Evolutionary conservation across 2,329 filamentous ascomycete species (phyloP), one percentile per base, ranked within the genome.

Genomic region (Hymenoscyphus fructigenus): DNA sequence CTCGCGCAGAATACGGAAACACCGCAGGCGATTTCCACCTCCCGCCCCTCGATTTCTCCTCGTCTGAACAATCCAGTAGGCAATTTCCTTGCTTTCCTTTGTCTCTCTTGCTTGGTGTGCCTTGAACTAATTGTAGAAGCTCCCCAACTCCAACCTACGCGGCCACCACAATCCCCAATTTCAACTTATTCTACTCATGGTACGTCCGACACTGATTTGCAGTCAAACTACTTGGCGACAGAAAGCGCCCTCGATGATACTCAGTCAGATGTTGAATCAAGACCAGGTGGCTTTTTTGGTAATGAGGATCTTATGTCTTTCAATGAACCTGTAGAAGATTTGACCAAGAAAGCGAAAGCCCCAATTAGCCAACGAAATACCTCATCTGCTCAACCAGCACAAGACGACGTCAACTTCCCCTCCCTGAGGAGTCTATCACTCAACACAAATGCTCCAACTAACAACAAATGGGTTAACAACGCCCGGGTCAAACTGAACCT

Each of bases 1-100:
- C 57, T 41, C 61, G 56, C 56, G 32, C 53, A 3, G 59, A 58
- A 12, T 64, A 60, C 34, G 62, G 66, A 17, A 32, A 53, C 23
- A 58, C 64, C n/a, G 36, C 59, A 34, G 58, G 60, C 15, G 57
- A 62, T 26, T 63, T 65, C 32, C n/a, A 4, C n/a, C 29, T 20
- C 2, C 20, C 17, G 12, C 41, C n/a, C 38, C 23, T 60, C 15
- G 10, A 26, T 28, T 23, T 28, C 20, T 26, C 20, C 20, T 53
- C 47, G 17, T 53, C 47, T 14, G 23, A 10, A 23, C 47, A 23
- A 53, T 10, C 20, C 47, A 53, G 47, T 53, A 26, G 15, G 20
- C 5, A 38, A 4, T 38, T 38, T 38, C 34, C 12, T 17, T 17
- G 36, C 17, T 5, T 38, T 17, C 3, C 5, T 38, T 38, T 53